Percentiles rank a stretch among this genome's conserved stretches.
Evolutionary conservation across 345 rosid genomes (phyloP).

Genomic region (Gossypium rotundifolium): DNA sequence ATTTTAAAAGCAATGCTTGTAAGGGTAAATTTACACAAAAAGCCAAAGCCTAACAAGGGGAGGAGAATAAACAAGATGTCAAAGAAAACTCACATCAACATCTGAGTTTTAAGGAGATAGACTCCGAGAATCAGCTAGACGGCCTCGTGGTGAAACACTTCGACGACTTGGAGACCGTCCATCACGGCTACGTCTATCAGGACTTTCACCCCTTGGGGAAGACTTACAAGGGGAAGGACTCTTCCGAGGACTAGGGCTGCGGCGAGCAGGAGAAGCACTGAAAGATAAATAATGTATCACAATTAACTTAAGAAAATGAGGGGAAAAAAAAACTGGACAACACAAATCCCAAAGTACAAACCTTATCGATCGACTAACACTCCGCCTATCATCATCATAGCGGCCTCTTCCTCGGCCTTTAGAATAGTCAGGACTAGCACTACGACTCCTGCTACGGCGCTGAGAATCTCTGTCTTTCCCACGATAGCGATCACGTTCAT

Average conservation of each 20-base stretch:
- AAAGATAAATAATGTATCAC: neutral
- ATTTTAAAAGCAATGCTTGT: neutral
- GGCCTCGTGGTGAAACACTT: slow-evolving; percentile 35
- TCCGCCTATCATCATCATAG: slow-evolving; percentile 40
- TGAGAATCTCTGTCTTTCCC: slow-evolving; percentile 48
- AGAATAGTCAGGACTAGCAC: slow-evolving; percentile 41
- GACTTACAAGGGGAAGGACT: slow-evolving; percentile 34
- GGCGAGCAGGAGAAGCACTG: slow-evolving; percentile 48
- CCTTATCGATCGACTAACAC: slow-evolving; percentile 55
- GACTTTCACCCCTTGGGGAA: slow-evolving; percentile 31
- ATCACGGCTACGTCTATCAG: slow-evolving; percentile 32
- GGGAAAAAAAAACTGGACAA: neutral
- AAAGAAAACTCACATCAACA: slow-evolving; percentile 31
- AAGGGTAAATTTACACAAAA: neutral
- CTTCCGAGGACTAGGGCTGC: slow-evolving; percentile 34
- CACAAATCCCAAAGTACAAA: slow-evolving; percentile 3
- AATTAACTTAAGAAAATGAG: neutral
- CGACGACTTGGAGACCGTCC: slow-evolving; percentile 42
- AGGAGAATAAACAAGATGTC: neutral
- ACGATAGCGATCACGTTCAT: slow-evolving; percentile 41
- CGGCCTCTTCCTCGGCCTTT: slow-evolving; percentile 48
- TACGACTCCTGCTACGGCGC: slow-evolving; percentile 52
- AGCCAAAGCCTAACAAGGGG: neutral
- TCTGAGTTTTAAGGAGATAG: slow-evolving; percentile 35
- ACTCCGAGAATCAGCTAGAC: slow-evolving; percentile 34